Percentiles rank a stretch among this genome's conserved stretches.
phyloP scores from a whole-genome alignment of 257 asterid genomes.

The Ocimum tenuiflorum region DNA sequence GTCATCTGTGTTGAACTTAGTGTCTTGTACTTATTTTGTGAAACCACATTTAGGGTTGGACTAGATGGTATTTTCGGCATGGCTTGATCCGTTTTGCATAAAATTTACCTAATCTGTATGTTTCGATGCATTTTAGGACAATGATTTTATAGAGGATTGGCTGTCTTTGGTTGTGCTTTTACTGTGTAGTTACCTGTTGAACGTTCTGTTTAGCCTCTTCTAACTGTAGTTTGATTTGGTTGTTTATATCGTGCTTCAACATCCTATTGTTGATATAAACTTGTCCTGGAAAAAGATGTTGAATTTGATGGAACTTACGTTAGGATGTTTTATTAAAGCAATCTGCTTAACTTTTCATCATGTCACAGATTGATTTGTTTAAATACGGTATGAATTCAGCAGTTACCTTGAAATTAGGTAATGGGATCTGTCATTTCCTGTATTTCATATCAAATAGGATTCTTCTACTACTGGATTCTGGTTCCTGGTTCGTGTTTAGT shows the following conservation, averaged over 20 bases:
- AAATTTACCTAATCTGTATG: no score
- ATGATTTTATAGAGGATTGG: background rate
- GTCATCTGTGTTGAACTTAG: slow-evolving; percentile 25
- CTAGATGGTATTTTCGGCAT: slow-evolving; percentile 16
- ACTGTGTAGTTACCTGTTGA: background rate
- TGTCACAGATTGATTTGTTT: background rate
- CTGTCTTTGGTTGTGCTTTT: slow-evolving; percentile 2
- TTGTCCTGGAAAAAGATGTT: no score
- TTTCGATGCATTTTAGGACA: background rate
- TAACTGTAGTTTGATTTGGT: background rate
- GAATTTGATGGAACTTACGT: background rate
- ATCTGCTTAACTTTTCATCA: no score
- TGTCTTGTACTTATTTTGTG: slow-evolving; percentile 29
- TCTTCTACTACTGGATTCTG: no score
- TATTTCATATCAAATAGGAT: no score
- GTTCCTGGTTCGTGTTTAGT: no score
- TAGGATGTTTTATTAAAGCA: background rate
- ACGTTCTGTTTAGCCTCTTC: background rate
- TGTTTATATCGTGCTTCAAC: background rate
- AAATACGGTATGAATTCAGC: background rate
- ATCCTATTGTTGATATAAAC: no score
- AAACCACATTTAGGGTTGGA: slow-evolving; percentile 22
- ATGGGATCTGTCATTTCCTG: background rate
- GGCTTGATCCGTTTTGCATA: background rate
- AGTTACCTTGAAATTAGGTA: background rate